phyloP scores from a whole-genome alignment of 2,329 filamentous ascomycete species.

The Cladophialophora immunda region DNA sequence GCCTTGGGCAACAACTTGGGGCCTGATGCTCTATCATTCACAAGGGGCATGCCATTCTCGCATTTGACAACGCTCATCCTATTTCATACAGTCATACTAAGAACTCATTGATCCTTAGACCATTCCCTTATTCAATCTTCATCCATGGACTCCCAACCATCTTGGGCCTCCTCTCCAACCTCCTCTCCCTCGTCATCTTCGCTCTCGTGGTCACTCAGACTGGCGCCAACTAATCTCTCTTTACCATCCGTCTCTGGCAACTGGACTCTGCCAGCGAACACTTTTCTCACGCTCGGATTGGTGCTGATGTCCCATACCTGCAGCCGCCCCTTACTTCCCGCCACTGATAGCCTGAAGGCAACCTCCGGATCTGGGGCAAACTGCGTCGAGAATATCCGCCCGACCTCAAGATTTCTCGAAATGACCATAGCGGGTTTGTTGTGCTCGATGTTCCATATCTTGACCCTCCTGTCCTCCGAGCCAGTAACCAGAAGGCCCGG shows the following conservation, averaged over 20 bases:
- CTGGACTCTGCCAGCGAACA: slow-evolving; percentile 78
- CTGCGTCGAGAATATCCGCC: slow-evolving; percentile 88
- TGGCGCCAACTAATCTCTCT: slow-evolving; percentile 80
- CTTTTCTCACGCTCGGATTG: slow-evolving; percentile 82
- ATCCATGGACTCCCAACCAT: slow-evolving; percentile 65
- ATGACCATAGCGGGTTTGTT: slow-evolving; percentile 89
- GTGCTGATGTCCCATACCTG: slow-evolving; percentile 98
- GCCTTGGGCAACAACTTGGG: too few species aligned
- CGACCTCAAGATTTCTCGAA: slow-evolving; percentile 88
- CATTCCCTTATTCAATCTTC: slow-evolving; percentile 51
- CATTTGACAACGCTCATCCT: slow-evolving; percentile 2
- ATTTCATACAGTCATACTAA: neutral
- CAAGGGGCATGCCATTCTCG: neutral
- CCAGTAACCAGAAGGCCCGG: slow-evolving; percentile 94
- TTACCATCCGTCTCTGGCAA: slow-evolving; percentile 65
- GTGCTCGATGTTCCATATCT: slow-evolving; percentile 90
- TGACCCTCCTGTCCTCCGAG: slow-evolving; percentile 92
- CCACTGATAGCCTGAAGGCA: slow-evolving; percentile 89
- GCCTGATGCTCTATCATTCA: slow-evolving; percentile 4
- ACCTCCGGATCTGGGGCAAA: slow-evolving; percentile 93
- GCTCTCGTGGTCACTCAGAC: slow-evolving; percentile 67
- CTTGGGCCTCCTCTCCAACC: slow-evolving; percentile 52
- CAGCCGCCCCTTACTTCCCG: slow-evolving; percentile 90
- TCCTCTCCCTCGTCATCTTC: slow-evolving; percentile 68
- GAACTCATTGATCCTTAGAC: neutral